phyloP scores from a whole-genome alignment of 208 protist genomes.

The Sergeia podlipaevii region DNA sequence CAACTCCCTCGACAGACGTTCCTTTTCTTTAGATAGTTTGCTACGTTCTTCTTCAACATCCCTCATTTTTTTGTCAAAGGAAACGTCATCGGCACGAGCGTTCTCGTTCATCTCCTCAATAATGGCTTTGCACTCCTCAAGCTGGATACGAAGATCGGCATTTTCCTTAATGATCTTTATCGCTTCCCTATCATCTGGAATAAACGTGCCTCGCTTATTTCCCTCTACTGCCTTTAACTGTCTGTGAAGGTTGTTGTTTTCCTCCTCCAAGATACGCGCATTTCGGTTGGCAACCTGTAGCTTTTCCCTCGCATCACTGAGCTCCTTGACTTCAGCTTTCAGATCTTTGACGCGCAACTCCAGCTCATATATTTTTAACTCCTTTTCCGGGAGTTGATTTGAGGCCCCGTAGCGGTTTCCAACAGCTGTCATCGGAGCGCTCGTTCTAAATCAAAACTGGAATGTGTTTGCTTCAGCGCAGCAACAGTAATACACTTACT shows the following conservation, averaged over 20 bases:
- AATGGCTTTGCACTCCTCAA: too few species aligned
- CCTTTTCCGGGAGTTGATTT: slow-evolving; percentile 55
- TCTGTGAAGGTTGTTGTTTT: slow-evolving; percentile 59
- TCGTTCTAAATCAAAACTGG: slow-evolving; percentile 26
- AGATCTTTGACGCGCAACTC: slow-evolving; percentile 63
- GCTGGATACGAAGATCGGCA: slow-evolving; percentile 19
- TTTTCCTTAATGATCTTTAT: slow-evolving; percentile 65
- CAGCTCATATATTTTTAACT: slow-evolving; percentile 69
- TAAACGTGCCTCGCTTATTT: not conserved
- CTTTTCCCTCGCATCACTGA: slow-evolving; percentile 60
- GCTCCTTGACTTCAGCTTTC: slow-evolving; percentile 32
- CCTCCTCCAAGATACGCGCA: slow-evolving; percentile 68
- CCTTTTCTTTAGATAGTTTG: slow-evolving; percentile 12
- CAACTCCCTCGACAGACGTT: slow-evolving; percentile 25
- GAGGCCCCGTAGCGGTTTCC: too few species aligned
- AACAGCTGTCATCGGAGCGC: too few species aligned
- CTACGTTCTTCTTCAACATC: not conserved
- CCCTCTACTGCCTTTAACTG: slow-evolving; percentile 29
- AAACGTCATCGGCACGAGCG: too few species aligned
- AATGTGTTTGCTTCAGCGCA: not conserved
- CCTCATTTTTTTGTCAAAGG: not conserved
- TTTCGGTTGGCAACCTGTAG: slow-evolving; percentile 67
- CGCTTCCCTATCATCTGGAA: slow-evolving; percentile 28
- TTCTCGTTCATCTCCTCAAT: too few species aligned
- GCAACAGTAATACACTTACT: slow-evolving; percentile 1